Percentiles rank a stretch among this genome's conserved stretches.
phyloP scores from a whole-genome alignment of 495 filamentous ascomycete genomes.

The Thozetella sp. region DNA sequence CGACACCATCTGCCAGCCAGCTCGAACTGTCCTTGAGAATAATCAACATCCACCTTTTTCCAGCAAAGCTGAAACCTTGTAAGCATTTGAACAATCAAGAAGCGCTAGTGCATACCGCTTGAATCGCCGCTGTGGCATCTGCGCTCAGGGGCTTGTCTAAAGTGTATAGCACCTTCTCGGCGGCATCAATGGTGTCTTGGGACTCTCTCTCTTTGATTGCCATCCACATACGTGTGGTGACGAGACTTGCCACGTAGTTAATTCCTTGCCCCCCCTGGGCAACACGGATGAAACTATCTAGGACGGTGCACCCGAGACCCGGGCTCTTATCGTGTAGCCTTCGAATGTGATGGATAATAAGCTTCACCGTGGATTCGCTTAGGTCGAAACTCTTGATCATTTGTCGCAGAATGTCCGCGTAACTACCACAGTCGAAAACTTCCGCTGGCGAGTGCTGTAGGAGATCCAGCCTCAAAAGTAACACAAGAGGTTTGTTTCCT shows the following conservation, averaged over 20 bases:
- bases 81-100: neutral
- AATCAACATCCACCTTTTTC: slow-evolving; percentile 68
- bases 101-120: slow-evolving; percentile 56
- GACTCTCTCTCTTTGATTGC: slow-evolving; percentile 37
- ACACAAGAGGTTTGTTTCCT: slow-evolving; percentile 63
- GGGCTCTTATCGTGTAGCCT: slow-evolving; percentile 60
- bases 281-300: slow-evolving; percentile 60
- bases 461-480: slow-evolving; percentile 70
- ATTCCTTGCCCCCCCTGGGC: slow-evolving; percentile 40
- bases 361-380: slow-evolving; percentile 65
- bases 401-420: slow-evolving; percentile 48
- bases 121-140: slow-evolving; percentile 67
- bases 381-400: slow-evolving; percentile 60
- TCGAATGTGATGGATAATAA: slow-evolving; percentile 70
- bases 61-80: slow-evolving; percentile 62
- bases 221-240: slow-evolving; percentile 66
- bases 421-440: slow-evolving; percentile 48
- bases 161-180: slow-evolving; percentile 15
- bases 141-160: slow-evolving; percentile 40
- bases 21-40: slow-evolving; percentile 51
- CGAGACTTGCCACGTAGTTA: slow-evolving; percentile 63
- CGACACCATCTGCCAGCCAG: slow-evolving; percentile 71
- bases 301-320: slow-evolving; percentile 48
- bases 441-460: slow-evolving; percentile 46
- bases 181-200: slow-evolving; percentile 16